phyloP scores from a whole-genome alignment of 179 eudicot genomes.

The Silene coronaria region DNA sequence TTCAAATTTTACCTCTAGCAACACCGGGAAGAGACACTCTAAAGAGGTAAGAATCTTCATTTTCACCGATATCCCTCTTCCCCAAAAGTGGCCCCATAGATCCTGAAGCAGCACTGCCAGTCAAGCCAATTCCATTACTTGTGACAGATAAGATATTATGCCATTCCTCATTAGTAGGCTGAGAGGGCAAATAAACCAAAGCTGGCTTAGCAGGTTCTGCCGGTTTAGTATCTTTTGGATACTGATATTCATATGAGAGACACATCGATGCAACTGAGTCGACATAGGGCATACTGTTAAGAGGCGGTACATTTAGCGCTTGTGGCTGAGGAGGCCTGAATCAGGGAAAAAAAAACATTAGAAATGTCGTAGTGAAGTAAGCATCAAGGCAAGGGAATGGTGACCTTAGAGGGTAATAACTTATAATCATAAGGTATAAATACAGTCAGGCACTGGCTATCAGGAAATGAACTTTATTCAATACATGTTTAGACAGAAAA shows the following conservation, averaged over 20 bases:
- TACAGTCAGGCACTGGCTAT: neutral
- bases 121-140: constrained; percentile 37
- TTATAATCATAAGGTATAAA: neutral
- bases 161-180: constrained; percentile 39
- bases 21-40: constrained; percentile 79
- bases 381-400: neutral
- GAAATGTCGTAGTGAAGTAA: neutral
- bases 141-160: constrained; percentile 35
- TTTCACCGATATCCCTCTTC: constrained; percentile 50
- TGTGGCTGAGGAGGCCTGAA: constrained; percentile 29
- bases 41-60: constrained; percentile 46
- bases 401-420: neutral
- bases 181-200: constrained; percentile 42
- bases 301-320: constrained; percentile 42
- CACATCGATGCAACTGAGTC: constrained; percentile 26
- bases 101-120: constrained; percentile 62
- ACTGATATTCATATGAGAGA: constrained; percentile 2
- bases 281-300: constrained; percentile 48
- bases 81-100: constrained; percentile 48
- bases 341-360: neutral
- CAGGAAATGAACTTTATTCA: neutral
- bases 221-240: constrained; percentile 14
- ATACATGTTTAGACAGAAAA: neutral
- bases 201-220: constrained; percentile 34
- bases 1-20: constrained; percentile 37